A percentile compares a stretch with the other conserved stretches of the same genome.
Evolutionary conservation across 352 stramenopile species (phyloP).

Genomic region (Lagenidium giganteum): DNA sequence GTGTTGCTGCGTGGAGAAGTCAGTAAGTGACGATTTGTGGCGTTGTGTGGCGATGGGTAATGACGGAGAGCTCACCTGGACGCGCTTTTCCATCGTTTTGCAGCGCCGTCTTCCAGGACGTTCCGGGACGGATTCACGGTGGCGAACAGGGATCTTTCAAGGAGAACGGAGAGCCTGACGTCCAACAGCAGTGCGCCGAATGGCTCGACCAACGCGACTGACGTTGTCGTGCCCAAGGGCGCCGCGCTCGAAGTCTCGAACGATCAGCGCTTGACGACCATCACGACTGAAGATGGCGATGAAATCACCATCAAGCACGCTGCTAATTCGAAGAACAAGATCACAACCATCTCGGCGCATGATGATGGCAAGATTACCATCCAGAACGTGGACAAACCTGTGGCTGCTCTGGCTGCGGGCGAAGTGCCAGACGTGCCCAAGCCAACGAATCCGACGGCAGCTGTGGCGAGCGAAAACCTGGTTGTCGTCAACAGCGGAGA

Average conservation of each 20-base stretch:
- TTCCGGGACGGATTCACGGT: slow-evolving; percentile 64
- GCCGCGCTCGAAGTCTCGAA: slow-evolving; percentile 11
- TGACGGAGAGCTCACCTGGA: background rate
- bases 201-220: slow-evolving; percentile 6
- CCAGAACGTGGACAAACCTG: no score
- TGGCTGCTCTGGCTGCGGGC: no score
- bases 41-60: background rate
- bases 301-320: slow-evolving; percentile 60
- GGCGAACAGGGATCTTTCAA: slow-evolving; percentile 28
- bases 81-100: background rate
- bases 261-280: slow-evolving; percentile 40
- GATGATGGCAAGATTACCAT: slow-evolving; percentile 61
- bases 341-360: slow-evolving; percentile 50
- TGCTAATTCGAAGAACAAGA: slow-evolving; percentile 35
- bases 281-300: slow-evolving; percentile 56
- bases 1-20: slow-evolving; percentile 39
- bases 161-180: slow-evolving; percentile 30
- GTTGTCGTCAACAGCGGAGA: no score
- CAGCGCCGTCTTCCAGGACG: slow-evolving; percentile 20
- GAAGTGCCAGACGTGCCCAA: no score
- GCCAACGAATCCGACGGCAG: no score
- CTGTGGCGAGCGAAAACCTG: no score
- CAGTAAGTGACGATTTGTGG: no score
- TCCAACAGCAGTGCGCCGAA: background rate
- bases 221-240: no score